These are phyloP conservation scores for Mollisia scopiformis DNA, from an alignment of 2,329 filamentous ascomycete genomes.

Conservation along the genomic window DNA sequence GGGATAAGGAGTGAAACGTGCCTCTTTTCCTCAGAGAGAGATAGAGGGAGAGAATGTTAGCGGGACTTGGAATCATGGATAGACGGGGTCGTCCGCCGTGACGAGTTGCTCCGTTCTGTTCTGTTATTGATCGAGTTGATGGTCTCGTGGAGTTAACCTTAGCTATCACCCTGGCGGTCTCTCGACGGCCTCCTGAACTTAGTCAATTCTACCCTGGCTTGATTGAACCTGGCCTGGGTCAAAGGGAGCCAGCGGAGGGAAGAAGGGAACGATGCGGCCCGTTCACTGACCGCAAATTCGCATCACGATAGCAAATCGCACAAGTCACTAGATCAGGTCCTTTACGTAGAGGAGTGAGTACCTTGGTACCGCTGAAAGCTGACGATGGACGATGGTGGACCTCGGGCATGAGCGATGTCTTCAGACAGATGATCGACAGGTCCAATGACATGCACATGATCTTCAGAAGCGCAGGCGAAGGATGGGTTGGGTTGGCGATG, in stretches of 20 bases:
- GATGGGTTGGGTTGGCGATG: neutral
- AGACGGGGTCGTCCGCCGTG: neutral
- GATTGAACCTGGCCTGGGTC: neutral
- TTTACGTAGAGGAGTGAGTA: conserved; percentile 6
- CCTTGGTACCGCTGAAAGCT: conserved; percentile 32
- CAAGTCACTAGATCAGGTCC: conserved; percentile 18
- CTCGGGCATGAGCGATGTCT: conserved; percentile 18
- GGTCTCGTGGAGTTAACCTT: too few relatives aligned
- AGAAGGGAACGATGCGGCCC: conserved; percentile 26
- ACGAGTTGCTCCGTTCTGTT: neutral
- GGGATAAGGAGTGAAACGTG: conserved; percentile 3
- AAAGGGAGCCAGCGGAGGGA: neutral
- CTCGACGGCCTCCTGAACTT: neutral
- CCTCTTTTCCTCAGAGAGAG: neutral
- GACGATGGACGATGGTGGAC: too few relatives aligned
- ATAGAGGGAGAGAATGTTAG: neutral
- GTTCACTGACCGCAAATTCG: conserved; percentile 14
- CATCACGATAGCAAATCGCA: conserved; percentile 16
- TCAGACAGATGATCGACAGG: conserved; percentile 1
- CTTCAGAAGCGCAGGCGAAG: conserved; percentile 21
- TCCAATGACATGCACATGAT: conserved; percentile 30
- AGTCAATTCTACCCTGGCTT: too few relatives aligned
- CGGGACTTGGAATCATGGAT: too few relatives aligned
- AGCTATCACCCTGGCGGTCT: neutral
- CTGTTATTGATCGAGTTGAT: too few relatives aligned